A percentile compares a stretch with the other conserved stretches of the same genome.
Evolutionary conservation across 2,329 filamentous ascomycete genomes (phyloP).

Genomic region (Myriosclerotinia scirpicola): DNA sequence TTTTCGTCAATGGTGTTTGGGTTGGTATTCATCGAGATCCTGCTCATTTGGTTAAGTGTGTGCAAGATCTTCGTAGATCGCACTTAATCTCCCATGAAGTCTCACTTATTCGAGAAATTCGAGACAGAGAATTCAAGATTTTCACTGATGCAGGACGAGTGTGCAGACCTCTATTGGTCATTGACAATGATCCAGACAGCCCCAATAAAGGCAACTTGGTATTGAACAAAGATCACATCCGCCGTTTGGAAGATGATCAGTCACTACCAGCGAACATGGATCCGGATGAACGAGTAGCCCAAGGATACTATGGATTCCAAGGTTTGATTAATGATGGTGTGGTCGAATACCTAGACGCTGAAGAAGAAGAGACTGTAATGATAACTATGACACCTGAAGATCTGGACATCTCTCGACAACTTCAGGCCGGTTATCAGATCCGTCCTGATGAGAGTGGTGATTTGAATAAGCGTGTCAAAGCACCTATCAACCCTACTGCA

Average conservation of each 20-base stretch:
- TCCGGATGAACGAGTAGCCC: constrained; percentile 55
- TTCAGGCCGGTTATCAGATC: constrained; percentile 64
- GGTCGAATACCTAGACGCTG: constrained; percentile 94
- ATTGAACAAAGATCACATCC: constrained; percentile 80
- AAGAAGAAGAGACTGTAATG: constrained; percentile 98
- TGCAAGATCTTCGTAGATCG: constrained; percentile 74
- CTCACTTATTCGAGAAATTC: constrained; percentile 91
- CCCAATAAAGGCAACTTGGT: constrained; percentile 74
- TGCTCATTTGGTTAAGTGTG: constrained; percentile 75
- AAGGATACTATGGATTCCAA: constrained; percentile 79
- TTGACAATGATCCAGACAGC: constrained; percentile 80
- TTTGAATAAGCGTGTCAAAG: constrained; percentile 83
- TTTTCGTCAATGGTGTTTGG: constrained; percentile 98
- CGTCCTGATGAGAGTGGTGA: constrained; percentile 65
- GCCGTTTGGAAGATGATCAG: constrained; percentile 71
- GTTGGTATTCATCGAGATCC: constrained; percentile 92
- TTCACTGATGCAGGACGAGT: constrained; percentile 97
- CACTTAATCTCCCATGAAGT: constrained; percentile 89
- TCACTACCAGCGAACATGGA: constrained; percentile 61
- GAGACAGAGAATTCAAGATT: constrained; percentile 97
- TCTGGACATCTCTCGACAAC: constrained; percentile 71
- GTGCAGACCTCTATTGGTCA: constrained; percentile 88
- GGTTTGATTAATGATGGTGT: constrained; percentile 80
- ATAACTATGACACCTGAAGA: constrained; percentile 99
- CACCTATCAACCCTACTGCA: constrained; percentile 80